These are phyloP conservation scores for Alternaria sp. DNA, from an alignment of 2,329 filamentous ascomycete species.

Conservation along the genomic window DNA sequence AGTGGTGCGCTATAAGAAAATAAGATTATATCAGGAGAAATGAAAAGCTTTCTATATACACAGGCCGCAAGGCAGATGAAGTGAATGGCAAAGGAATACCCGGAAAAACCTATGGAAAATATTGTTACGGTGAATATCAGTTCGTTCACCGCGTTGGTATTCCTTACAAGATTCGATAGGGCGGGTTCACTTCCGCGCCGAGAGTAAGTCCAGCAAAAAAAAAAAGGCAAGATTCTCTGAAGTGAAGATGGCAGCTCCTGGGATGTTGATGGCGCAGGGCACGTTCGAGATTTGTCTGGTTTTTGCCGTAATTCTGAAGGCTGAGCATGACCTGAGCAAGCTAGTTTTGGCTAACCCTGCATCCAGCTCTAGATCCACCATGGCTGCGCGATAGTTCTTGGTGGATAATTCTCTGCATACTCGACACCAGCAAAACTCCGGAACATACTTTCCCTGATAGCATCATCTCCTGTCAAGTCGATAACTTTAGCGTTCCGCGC, in stretches of 20 bases:
- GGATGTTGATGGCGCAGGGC: background rate
- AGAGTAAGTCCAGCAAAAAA: background rate
- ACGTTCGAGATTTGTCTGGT: background rate
- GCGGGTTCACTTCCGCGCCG: too few relatives aligned
- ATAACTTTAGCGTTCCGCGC: conserved; percentile 6
- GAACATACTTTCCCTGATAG: background rate
- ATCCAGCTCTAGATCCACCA: background rate
- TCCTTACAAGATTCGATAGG: background rate
- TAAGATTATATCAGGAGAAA: background rate
- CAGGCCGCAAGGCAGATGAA: background rate
- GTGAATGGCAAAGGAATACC: background rate
- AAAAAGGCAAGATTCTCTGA: background rate
- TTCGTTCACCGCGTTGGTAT: background rate
- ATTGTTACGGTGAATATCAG: background rate
- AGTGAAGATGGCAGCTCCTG: background rate
- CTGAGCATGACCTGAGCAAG: background rate
- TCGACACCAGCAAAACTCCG: background rate
- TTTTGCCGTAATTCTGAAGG: background rate
- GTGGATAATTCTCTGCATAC: background rate
- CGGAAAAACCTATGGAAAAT: background rate
- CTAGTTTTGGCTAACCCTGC: background rate
- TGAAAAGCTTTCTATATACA: background rate
- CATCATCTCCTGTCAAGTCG: conserved; percentile 10
- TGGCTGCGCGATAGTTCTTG: background rate
- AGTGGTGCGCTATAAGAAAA: background rate